These are phyloP conservation scores for Wickerhamiella hasegawae DNA, from an alignment of 805 yeast genomes.

Conservation along the genomic window DNA sequence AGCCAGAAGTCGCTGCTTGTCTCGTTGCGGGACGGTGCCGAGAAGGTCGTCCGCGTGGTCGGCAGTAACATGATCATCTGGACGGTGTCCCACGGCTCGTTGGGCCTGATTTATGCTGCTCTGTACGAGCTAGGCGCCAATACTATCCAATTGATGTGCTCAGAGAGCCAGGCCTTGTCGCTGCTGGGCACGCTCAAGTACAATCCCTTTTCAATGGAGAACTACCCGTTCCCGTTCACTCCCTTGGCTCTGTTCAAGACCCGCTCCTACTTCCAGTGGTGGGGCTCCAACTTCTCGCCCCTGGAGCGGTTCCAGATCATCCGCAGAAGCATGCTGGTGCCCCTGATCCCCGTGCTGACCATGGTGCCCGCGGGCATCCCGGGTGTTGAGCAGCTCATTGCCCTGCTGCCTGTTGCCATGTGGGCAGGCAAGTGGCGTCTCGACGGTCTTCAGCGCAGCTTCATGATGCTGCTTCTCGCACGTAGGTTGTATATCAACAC, in stretches of 20 bases:
- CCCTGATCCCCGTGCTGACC: background rate
- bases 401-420: too few relatives aligned
- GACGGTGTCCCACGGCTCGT: slow-evolving; percentile 1
- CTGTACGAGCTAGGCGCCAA: slow-evolving; percentile 19
- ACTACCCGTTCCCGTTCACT: background rate
- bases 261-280: too few relatives aligned
- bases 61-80: slow-evolving; percentile 11
- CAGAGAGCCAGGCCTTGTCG: slow-evolving; percentile 14
- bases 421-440: too few relatives aligned
- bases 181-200: slow-evolving; percentile 11
- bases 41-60: background rate
- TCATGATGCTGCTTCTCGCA: too few relatives aligned
- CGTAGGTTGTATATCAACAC: background rate
- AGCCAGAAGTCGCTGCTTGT: slow-evolving; percentile 9
- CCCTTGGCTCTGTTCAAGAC: background rate
- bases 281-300: too few relatives aligned
- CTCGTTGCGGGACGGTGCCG: slow-evolving; percentile 6
- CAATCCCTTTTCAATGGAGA: background rate
- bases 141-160: slow-evolving; percentile 16
- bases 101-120: slow-evolving; percentile 10
- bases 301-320: background rate
- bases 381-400: too few relatives aligned
- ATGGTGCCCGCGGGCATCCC: too few relatives aligned
- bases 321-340: background rate
- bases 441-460: too few relatives aligned